phyloP scores from a whole-genome alignment of 192 early-diverging fungal species.

The Mortierella antarctica region DNA sequence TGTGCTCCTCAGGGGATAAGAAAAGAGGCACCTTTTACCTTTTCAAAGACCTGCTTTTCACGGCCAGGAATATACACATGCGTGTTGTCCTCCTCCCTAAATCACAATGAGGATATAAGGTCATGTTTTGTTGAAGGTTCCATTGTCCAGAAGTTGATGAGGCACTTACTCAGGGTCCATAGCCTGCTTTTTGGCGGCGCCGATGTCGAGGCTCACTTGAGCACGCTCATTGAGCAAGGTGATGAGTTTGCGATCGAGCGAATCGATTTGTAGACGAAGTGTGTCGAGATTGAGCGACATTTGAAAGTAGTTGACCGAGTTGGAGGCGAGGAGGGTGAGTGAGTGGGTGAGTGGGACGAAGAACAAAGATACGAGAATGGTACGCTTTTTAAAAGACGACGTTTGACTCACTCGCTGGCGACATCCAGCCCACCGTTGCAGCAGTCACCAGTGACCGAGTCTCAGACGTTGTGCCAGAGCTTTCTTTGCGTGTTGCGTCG shows the following conservation, averaged over 20 bases:
- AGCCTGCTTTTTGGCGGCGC: conserved; percentile 69
- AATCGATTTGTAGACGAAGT: conserved; percentile 76
- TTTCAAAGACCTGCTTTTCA: conserved; percentile 82
- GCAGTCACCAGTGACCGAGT: no score
- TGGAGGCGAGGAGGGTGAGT: background rate
- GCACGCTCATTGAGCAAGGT: conserved; percentile 86
- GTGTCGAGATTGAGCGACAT: conserved; percentile 60
- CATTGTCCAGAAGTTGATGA: background rate
- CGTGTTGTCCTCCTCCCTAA: conserved; percentile 54
- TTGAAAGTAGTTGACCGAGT: background rate
- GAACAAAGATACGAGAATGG: no score
- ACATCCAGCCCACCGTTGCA: no score
- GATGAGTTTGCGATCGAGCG: conserved; percentile 79
- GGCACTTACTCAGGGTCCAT: conserved; percentile 18
- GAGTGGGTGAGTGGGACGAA: background rate
- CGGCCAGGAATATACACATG: conserved; percentile 82
- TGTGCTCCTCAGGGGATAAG: conserved; percentile 27
- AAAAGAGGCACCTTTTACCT: conserved; percentile 44
- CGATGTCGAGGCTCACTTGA: conserved; percentile 81
- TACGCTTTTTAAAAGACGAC: no score
- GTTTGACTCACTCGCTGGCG: no score
- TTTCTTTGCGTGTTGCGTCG: no score
- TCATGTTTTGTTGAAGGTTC: background rate
- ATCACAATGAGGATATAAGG: background rate
- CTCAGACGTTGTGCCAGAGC: no score